phyloP scores from a whole-genome alignment of 768 basidiomycete genomes.

The Suillus decipiens region DNA sequence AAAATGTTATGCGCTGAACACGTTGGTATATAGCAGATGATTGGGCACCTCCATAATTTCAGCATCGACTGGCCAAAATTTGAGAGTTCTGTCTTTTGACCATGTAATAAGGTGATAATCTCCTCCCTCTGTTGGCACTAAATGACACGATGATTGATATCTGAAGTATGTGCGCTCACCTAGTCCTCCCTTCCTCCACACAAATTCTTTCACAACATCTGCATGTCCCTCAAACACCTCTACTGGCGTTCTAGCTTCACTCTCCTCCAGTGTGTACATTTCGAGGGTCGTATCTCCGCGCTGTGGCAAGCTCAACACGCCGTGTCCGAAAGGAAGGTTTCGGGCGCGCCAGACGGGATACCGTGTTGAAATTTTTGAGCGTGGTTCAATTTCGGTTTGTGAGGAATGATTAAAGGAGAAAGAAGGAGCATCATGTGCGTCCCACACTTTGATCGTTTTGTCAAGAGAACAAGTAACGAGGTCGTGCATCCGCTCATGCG shows the following conservation, averaged over 20 bases:
- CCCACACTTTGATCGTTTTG: slow-evolving; percentile 90
- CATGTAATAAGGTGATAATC: slow-evolving; percentile 69
- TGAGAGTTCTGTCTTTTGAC: slow-evolving; percentile 89
- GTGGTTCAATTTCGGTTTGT: slow-evolving; percentile 37
- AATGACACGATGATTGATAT: background rate
- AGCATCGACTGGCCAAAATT: slow-evolving; percentile 85
- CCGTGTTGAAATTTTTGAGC: slow-evolving; percentile 61
- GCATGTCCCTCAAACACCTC: slow-evolving; percentile 85
- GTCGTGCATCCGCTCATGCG: slow-evolving; percentile 68
- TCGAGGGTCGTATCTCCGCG: slow-evolving; percentile 81
- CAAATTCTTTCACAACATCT: slow-evolving; percentile 97
- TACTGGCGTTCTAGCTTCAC: slow-evolving; percentile 44
- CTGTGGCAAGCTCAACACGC: slow-evolving; percentile 86
- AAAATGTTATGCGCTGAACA: slow-evolving; percentile 8
- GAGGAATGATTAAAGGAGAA: slow-evolving; percentile 16
- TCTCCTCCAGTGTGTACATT: slow-evolving; percentile 60
- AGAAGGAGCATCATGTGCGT: slow-evolving; percentile 29
- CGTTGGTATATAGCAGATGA: slow-evolving; percentile 1
- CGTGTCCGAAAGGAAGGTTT: slow-evolving; percentile 88
- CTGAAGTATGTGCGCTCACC: slow-evolving; percentile 38
- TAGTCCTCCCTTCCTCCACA: slow-evolving; percentile 78
- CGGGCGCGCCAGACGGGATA: slow-evolving; percentile 97
- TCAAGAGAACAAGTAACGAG: slow-evolving; percentile 95
- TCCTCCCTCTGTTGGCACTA: slow-evolving; percentile 41
- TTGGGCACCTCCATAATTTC: slow-evolving; percentile 64